phyloP scores from a whole-genome alignment of 371 early-diverging fungal genomes.

The Chytridiales sp. region DNA sequence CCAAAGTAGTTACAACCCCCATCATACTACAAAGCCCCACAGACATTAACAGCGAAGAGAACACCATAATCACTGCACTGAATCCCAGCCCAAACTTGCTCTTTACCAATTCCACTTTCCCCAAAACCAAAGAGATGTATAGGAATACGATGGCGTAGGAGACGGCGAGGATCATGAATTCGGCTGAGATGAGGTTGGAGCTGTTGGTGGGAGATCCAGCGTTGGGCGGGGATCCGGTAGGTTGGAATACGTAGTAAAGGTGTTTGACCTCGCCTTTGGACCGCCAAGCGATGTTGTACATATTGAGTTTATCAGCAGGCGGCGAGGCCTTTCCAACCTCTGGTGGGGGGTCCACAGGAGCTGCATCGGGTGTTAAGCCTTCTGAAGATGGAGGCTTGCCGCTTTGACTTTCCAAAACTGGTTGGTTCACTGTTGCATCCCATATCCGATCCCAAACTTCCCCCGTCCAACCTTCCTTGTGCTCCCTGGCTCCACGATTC shows the following conservation, averaged over 20 bases:
- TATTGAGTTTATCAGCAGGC: neutral
- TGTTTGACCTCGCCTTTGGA: conserved; percentile 32
- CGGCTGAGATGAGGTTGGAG: conserved; percentile 24
- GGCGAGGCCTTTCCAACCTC: conserved; percentile 12
- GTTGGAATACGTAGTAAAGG: conserved; percentile 36
- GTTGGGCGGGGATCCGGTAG: neutral
- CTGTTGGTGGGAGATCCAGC: conserved; percentile 21
- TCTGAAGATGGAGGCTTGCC: too few species aligned
- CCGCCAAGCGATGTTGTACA: conserved; percentile 18
- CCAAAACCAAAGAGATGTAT: conserved; percentile 62
- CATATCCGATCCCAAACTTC: conserved; percentile 51
- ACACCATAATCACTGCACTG: conserved; percentile 59
- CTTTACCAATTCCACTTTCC: conserved; percentile 64
- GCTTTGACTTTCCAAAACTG: neutral
- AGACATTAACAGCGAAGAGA: conserved; percentile 54
- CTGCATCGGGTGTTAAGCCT: too few species aligned
- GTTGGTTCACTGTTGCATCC: conserved; percentile 22
- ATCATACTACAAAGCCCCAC: conserved; percentile 55
- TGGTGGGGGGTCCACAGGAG: neutral
- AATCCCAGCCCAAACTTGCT: conserved; percentile 70
- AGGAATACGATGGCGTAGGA: conserved; percentile 58
- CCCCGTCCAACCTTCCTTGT: conserved; percentile 17
- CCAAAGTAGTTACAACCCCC: conserved; percentile 50
- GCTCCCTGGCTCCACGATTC: neutral
- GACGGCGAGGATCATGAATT: conserved; percentile 39